These are phyloP conservation scores for Colletotrichum phormii DNA, from an alignment of 2,329 filamentous ascomycete species.

Conservation along the genomic window DNA sequence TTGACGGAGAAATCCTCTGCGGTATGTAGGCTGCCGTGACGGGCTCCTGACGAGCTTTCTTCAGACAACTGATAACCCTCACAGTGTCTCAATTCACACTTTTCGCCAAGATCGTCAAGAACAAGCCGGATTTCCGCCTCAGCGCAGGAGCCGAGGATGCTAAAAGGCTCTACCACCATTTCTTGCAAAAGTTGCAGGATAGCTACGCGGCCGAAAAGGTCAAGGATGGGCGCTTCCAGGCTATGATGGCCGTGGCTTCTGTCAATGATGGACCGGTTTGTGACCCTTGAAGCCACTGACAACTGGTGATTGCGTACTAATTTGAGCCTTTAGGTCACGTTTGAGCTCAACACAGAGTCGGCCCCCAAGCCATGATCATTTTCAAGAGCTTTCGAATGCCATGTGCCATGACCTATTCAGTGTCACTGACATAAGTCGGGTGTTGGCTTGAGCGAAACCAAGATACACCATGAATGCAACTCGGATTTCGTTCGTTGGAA, in stretches of 20 bases:
- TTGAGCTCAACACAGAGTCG: conserved; percentile 31
- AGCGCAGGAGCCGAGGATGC: conserved; percentile 84
- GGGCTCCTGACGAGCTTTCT: not conserved
- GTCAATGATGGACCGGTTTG: conserved; percentile 84
- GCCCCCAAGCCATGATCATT: not conserved
- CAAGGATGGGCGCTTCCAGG: conserved; percentile 96
- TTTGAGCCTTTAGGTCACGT: conserved; percentile 34
- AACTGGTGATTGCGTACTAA: not conserved
- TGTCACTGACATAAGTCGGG: not conserved
- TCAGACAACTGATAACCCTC: not conserved
- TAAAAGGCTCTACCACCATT: conserved; percentile 83
- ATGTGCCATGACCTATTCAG: not conserved
- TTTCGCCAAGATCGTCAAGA: conserved; percentile 92
- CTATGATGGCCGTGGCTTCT: conserved; percentile 97
- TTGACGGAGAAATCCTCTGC: conserved; percentile 92
- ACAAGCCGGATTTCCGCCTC: conserved; percentile 94
- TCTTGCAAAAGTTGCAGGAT: conserved; percentile 80
- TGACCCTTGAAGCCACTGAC: not conserved
- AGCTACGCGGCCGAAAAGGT: conserved; percentile 80
- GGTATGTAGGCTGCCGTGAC: conserved; percentile 66
- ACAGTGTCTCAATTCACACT: conserved; percentile 97
- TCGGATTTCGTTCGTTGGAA: not conserved
- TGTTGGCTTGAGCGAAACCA: not conserved
- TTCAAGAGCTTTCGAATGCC: not conserved
- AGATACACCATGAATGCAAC: not conserved